phyloP scores from a whole-genome alignment of 345 rosid genomes.

The Arabidopsis suecica region DNA sequence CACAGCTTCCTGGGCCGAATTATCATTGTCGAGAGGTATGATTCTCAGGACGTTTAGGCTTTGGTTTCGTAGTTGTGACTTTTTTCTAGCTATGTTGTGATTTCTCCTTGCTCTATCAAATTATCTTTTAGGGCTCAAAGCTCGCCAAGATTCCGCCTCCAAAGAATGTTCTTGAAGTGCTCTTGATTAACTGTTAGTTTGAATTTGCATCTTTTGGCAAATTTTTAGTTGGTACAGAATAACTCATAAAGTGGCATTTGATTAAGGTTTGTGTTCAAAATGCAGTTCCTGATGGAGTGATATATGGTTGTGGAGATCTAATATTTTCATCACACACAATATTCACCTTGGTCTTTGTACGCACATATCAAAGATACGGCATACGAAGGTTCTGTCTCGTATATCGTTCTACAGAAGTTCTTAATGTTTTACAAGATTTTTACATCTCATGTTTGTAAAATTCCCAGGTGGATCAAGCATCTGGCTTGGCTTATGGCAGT shows the following conservation, averaged over 20 bases:
- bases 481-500: constrained; percentile 76
- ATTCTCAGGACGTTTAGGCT: background rate
- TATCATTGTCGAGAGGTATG: constrained; percentile 87
- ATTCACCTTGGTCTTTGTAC: constrained; percentile 76
- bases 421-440: background rate
- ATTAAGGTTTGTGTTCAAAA: constrained; percentile 23
- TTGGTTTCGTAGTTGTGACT: background rate
- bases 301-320: constrained; percentile 89
- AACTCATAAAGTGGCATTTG: constrained; percentile 13
- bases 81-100: background rate
- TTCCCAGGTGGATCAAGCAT: constrained; percentile 68
- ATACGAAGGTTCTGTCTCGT: constrained; percentile 53
- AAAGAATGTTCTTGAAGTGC: constrained; percentile 61
- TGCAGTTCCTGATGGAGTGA: constrained; percentile 76
- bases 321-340: constrained; percentile 95
- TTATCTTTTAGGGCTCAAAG: constrained; percentile 65
- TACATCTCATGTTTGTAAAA: constrained; percentile 18
- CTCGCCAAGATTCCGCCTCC: constrained; percentile 73
- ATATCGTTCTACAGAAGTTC: background rate
- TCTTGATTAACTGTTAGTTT: constrained; percentile 67
- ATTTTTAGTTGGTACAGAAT: background rate
- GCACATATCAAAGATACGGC: constrained; percentile 75
- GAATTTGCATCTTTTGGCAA: background rate
- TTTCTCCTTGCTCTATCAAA: constrained; percentile 3
- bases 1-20: constrained; percentile 89